phyloP scores from a whole-genome alignment of 768 basidiomycete species.

The Trametes meyenii region DNA sequence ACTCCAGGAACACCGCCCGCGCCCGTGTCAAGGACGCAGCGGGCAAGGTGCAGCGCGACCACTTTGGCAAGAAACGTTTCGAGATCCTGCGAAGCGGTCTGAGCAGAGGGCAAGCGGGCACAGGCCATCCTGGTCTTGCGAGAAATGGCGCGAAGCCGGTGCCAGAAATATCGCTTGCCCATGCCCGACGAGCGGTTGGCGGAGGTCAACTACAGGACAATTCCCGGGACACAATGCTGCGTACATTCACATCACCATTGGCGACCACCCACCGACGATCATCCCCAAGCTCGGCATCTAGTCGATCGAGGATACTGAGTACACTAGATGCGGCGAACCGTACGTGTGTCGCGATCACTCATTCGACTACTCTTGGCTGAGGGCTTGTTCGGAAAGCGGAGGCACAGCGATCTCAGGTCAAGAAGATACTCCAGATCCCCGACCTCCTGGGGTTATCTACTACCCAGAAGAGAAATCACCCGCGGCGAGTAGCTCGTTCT shows the following conservation, averaged over 20 bases:
- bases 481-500: neutral
- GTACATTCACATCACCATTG: neutral
- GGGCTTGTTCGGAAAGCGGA: neutral
- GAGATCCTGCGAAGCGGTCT: conserved; percentile 46
- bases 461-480: neutral
- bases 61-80: conserved; percentile 64
- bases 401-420: conserved; percentile 1
- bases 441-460: conserved; percentile 14
- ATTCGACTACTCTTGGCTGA: neutral
- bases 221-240: no score
- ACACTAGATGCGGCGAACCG: conserved; percentile 17
- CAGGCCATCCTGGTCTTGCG: neutral
- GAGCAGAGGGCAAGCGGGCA: conserved; percentile 2
- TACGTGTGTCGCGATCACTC: neutral
- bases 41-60: conserved; percentile 56
- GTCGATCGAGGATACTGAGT: conserved; percentile 9
- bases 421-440: conserved; percentile 10
- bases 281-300: neutral
- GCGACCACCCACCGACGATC: neutral
- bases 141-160: neutral
- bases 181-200: conserved; percentile 18
- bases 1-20: conserved; percentile 57
- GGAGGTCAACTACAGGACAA: neutral
- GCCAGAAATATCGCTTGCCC: conserved; percentile 31
- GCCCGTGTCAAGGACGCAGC: conserved; percentile 58